Evolutionary conservation across 257 asterid species (phyloP).

Genomic region (Lycium barbarum): DNA sequence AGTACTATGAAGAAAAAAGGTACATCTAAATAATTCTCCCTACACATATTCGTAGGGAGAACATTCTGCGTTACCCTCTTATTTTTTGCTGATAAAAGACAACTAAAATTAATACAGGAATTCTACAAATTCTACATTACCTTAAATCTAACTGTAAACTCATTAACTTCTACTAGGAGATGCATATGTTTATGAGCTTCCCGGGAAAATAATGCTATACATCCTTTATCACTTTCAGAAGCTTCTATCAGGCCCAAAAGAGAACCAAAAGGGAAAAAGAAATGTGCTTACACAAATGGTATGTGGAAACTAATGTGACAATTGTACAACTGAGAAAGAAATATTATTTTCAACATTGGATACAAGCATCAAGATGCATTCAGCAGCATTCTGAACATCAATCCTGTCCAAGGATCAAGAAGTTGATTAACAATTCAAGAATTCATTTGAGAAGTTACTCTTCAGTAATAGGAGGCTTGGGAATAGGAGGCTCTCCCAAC

Average conservation of each 20-base stretch:
- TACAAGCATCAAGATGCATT: neutral
- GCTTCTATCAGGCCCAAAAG: neutral
- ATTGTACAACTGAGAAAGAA: neutral
- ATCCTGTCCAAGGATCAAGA: conserved; percentile 12
- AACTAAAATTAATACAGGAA: neutral
- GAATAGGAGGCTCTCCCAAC: conserved; percentile 73
- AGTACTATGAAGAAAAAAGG: neutral
- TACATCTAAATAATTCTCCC: no score
- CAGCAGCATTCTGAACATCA: neutral
- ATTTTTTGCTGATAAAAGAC: neutral
- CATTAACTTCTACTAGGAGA: neutral
- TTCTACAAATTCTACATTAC: neutral
- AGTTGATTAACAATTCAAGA: neutral
- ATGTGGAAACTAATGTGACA: neutral
- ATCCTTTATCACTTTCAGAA: neutral
- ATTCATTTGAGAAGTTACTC: conserved; percentile 35
- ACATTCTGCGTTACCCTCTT: neutral
- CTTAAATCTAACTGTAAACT: neutral
- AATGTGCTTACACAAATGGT: neutral
- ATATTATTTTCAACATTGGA: conserved; percentile 7
- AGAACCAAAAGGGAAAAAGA: neutral
- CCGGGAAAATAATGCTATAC: neutral
- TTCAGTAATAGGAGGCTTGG: conserved; percentile 61
- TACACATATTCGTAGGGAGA: no score
- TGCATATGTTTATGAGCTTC: neutral